These are phyloP conservation scores for Nannochloris sp. DNA, from an alignment of 139 green algal genomes.

Conservation along the genomic window DNA sequence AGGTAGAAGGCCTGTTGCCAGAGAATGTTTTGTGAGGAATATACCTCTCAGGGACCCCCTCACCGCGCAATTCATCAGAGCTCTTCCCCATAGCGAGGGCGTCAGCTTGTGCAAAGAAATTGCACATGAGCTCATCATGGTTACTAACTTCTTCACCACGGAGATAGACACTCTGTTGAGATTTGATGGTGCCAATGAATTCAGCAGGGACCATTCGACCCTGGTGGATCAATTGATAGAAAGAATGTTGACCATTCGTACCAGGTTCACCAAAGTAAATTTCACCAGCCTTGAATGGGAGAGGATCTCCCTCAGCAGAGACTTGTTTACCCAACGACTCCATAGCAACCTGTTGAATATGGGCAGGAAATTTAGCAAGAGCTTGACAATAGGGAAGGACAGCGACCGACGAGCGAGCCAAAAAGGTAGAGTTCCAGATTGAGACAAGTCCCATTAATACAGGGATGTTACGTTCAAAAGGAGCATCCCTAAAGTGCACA, in stretches of 20 bases:
- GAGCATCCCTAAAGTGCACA: slow-evolving; percentile 83
- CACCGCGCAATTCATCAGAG: slow-evolving; percentile 70
- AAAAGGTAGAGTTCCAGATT: slow-evolving; percentile 97
- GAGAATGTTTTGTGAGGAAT: slow-evolving; percentile 88
- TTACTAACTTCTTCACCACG: slow-evolving; percentile 94
- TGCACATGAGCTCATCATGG: slow-evolving; percentile 99
- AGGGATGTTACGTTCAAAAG: slow-evolving; percentile 92
- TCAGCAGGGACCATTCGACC: slow-evolving; percentile 90
- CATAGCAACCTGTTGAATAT: slow-evolving; percentile 99
- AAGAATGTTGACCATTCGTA: slow-evolving; percentile 99
- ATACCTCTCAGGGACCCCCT: slow-evolving; percentile 76
- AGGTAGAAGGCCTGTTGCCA: slow-evolving; percentile 86
- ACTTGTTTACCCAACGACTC: slow-evolving; percentile 98
- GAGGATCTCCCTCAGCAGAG: slow-evolving; percentile 70
- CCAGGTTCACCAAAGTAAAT: slow-evolving; percentile 99
- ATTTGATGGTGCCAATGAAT: slow-evolving; percentile 97
- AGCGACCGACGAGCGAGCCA: slow-evolving; percentile 79
- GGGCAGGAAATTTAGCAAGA: slow-evolving; percentile 91
- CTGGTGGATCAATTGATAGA: slow-evolving; percentile 87
- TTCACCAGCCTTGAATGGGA: slow-evolving; percentile 86
- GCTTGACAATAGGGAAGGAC: slow-evolving; percentile 98
- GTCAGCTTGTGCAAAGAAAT: slow-evolving; percentile 96
- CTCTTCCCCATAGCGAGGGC: slow-evolving; percentile 93
- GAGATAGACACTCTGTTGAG: slow-evolving; percentile 84
- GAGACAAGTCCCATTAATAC: slow-evolving; percentile 86